Base-by-base conservation (phyloP, 139 green algal species). In the Ettlia oleoabundans region DNA sequence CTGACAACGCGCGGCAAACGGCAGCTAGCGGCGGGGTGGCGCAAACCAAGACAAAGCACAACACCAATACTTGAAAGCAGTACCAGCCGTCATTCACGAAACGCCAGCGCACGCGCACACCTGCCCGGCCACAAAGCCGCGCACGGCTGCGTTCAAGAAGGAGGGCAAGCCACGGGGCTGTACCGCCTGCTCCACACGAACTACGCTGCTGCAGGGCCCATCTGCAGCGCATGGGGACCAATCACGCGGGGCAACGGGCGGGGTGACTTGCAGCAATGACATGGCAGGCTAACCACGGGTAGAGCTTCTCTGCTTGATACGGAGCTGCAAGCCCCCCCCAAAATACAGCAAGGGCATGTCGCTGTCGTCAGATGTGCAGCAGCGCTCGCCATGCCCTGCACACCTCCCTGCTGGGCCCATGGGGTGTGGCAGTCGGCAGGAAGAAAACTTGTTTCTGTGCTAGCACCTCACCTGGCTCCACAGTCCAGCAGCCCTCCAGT, bases 81-180 rank as follows among this genome's bases (percentile, higher is more conserved):
- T n/a, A 4, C 64, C 64, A 10, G 24, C 24, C 64, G 35, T n/a
- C n/a, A n/a, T n/a, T n/a, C n/a, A n/a, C n/a, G n/a, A n/a, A n/a
- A n/a, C n/a, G n/a, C n/a, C 64, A 71, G 9, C 21, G 26, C 28
- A 1, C n/a, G 8, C 6, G 6, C 73, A 0, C 53, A 68, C 73
- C 73, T 80, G 73, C 35, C 26, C 53, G 22, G 52, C 24, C 10
- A 52, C 13, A 26, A 40, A 68, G 73, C 52, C 15, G 28, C 43
- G 7, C 51, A 80, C 35, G 9, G 73, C 73, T 9, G 19, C 35
- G 37, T 6, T 52, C 24, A 80, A 35, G 26, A 80, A 28, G 3
- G 73, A 53, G 1, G 73, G 73, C 73, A 80, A 22, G 73, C 73
- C 73, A 10, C 53, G 73, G 0, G 73, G 73, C 37, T 52, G 38